phyloP scores from a whole-genome alignment of 2,329 filamentous ascomycete genomes.

The Nemania diffusa region DNA sequence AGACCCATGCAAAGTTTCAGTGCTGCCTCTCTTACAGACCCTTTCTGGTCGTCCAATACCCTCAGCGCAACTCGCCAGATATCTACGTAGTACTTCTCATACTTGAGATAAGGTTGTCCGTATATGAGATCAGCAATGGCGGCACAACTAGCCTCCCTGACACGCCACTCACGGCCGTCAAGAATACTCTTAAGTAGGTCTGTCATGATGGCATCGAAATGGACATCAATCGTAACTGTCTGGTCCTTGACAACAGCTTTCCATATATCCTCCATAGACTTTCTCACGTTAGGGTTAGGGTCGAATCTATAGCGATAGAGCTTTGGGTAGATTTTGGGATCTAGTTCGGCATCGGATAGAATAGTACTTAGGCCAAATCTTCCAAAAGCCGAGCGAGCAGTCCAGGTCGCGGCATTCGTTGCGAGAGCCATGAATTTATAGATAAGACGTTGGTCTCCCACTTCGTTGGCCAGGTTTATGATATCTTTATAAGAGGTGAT shows the following conservation, averaged over 20 bases:
- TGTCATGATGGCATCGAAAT: conserved; percentile 90
- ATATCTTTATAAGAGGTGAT: conserved; percentile 98
- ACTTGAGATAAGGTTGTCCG: conserved; percentile 78
- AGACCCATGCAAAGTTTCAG: conserved; percentile 83
- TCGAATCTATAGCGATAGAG: conserved; percentile 95
- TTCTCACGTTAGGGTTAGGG: conserved; percentile 90
- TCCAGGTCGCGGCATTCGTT: conserved; percentile 96
- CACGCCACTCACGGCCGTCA: conserved; percentile 87
- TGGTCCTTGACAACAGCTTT: conserved; percentile 93
- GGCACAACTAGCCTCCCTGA: conserved; percentile 89
- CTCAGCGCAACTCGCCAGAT: conserved; percentile 90
- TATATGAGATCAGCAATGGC: conserved; percentile 90
- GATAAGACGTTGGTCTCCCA: conserved; percentile 93
- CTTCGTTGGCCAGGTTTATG: conserved; percentile 92
- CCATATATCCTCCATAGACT: conserved; percentile 99
- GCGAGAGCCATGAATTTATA: conserved; percentile 99
- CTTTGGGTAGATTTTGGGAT: conserved; percentile 95
- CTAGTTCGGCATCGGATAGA: conserved; percentile 85
- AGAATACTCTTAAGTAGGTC: conserved; percentile 88
- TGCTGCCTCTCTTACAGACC: conserved; percentile 83
- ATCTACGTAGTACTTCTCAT: conserved; percentile 83
- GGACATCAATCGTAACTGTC: conserved; percentile 75
- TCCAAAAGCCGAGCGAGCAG: conserved; percentile 94
- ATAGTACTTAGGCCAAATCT: conserved; percentile 93
- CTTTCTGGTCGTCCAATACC: conserved; percentile 96